These are phyloP conservation scores for Anthostomella pinea DNA, from an alignment of 2,329 filamentous ascomycete genomes.

Conservation along the genomic window DNA sequence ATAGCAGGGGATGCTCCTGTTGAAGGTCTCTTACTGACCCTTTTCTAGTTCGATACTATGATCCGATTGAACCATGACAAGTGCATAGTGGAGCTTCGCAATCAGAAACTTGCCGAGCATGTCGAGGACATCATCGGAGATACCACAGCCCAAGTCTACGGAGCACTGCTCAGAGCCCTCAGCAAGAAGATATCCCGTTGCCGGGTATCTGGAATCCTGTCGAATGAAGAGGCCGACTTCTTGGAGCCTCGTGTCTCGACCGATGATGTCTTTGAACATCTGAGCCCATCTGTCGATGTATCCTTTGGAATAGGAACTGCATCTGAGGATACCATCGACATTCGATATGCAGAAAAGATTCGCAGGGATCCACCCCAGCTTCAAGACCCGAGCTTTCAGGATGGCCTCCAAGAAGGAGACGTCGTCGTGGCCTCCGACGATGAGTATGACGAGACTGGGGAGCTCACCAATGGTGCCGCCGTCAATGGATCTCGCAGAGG, in stretches of 20 bases:
- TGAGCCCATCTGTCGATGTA: slow-evolving; percentile 52
- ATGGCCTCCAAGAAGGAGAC: slow-evolving; percentile 26
- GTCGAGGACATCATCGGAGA: slow-evolving; percentile 68
- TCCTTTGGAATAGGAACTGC: slow-evolving; percentile 57
- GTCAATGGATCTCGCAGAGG: slow-evolving; percentile 25
- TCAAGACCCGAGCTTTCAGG: slow-evolving; percentile 21
- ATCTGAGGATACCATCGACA: slow-evolving; percentile 37
- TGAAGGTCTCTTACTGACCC: slow-evolving; percentile 25
- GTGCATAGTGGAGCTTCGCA: slow-evolving; percentile 78
- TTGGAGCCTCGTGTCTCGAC: slow-evolving; percentile 46
- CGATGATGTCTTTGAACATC: slow-evolving; percentile 52
- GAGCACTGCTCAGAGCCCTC: slow-evolving; percentile 65
- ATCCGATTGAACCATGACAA: slow-evolving; percentile 84
- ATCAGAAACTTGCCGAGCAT: slow-evolving; percentile 70
- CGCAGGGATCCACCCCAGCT: slow-evolving; percentile 33
- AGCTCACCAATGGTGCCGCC: slow-evolving; percentile 16
- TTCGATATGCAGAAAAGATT: slow-evolving; percentile 48
- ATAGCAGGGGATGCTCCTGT: slow-evolving; percentile 1
- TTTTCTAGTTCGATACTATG: slow-evolving; percentile 62
- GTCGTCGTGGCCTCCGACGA: slow-evolving; percentile 33
- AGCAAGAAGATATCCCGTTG: slow-evolving; percentile 69
- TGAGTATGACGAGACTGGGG: slow-evolving; percentile 34
- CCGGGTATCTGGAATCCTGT: slow-evolving; percentile 52
- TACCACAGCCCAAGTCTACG: slow-evolving; percentile 76
- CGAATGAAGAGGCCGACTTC: slow-evolving; percentile 37